phyloP scores from a whole-genome alignment of 345 rosid species.

The Carallia pectinifolia region DNA sequence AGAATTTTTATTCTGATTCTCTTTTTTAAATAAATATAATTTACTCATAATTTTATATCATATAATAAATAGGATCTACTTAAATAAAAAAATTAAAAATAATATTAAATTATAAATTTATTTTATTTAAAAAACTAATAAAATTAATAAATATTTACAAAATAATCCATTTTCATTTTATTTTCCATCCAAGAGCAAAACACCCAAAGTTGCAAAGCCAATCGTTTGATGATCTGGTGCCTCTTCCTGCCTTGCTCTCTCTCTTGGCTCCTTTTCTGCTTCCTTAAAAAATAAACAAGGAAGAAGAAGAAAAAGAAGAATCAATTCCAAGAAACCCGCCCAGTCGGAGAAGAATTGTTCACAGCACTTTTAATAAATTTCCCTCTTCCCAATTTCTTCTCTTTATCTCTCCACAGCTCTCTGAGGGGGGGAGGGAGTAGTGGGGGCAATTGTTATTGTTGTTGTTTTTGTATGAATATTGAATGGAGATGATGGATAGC shows the following conservation, averaged over 20 bases:
- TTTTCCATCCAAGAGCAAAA: too few relatives aligned
- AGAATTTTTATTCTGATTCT: too few relatives aligned
- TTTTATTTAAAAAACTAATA: too few relatives aligned
- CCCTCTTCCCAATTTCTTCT: neutral
- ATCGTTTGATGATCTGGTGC: neutral
- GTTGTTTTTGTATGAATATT: constrained; percentile 32
- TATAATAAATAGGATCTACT: too few relatives aligned
- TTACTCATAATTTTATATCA: too few relatives aligned
- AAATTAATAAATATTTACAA: too few relatives aligned
- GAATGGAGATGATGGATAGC: constrained; percentile 18
- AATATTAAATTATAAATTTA: too few relatives aligned
- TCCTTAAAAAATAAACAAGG: constrained; percentile 9
- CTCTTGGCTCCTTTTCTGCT: neutral
- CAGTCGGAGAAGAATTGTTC: constrained; percentile 6
- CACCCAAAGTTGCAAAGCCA: constrained; percentile 16
- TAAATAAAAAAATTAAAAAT: too few relatives aligned
- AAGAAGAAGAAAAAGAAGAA: neutral
- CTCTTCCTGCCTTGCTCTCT: neutral
- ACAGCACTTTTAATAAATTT: neutral
- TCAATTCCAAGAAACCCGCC: neutral
- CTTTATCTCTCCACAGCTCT: neutral
- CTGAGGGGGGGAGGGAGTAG: too few relatives aligned
- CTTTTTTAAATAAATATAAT: too few relatives aligned
- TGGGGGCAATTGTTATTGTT: neutral
- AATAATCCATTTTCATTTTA: too few relatives aligned